These are phyloP conservation scores for Isatis tinctoria DNA, from an alignment of 345 rosid species.

Conservation along the genomic window DNA sequence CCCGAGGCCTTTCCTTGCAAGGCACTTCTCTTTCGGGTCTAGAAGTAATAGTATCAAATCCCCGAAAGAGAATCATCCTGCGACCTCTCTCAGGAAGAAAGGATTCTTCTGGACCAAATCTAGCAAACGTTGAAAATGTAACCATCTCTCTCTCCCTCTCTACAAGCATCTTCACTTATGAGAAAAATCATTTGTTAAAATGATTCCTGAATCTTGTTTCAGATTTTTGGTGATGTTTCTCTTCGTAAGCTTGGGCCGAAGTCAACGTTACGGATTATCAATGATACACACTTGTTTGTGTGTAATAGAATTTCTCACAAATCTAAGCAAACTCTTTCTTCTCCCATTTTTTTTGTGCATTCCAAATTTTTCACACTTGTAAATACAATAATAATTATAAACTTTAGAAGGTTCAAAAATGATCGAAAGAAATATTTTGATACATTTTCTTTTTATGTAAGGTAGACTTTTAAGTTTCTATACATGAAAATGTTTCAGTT, in stretches of 20 bases:
- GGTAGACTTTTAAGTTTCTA: background rate
- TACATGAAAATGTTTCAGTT: background rate
- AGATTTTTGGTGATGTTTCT: conserved; percentile 8
- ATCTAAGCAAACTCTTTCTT: background rate
- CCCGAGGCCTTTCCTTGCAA: conserved; percentile 60
- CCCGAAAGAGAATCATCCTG: conserved; percentile 43
- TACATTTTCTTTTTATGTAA: background rate
- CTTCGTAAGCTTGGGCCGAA: background rate
- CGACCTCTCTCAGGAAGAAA: conserved; percentile 42
- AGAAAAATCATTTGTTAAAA: background rate
- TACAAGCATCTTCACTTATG: background rate
- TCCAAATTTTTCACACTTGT: conserved; percentile 17
- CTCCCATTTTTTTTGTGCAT: background rate
- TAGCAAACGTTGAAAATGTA: conserved; percentile 49
- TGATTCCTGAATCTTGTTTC: background rate
- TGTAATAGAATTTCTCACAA: background rate
- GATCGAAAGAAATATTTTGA: background rate
- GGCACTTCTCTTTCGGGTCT: conserved; percentile 76
- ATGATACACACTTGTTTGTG: conserved; percentile 10
- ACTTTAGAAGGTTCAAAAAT: background rate
- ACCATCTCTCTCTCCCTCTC: background rate
- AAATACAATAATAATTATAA: background rate
- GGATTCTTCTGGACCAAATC: conserved; percentile 91
- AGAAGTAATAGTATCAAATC: conserved; percentile 48
- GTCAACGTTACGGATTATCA: background rate